Evolutionary conservation across 345 rosid species (phyloP).

Genomic region (Bruguiera sexangula): DNA sequence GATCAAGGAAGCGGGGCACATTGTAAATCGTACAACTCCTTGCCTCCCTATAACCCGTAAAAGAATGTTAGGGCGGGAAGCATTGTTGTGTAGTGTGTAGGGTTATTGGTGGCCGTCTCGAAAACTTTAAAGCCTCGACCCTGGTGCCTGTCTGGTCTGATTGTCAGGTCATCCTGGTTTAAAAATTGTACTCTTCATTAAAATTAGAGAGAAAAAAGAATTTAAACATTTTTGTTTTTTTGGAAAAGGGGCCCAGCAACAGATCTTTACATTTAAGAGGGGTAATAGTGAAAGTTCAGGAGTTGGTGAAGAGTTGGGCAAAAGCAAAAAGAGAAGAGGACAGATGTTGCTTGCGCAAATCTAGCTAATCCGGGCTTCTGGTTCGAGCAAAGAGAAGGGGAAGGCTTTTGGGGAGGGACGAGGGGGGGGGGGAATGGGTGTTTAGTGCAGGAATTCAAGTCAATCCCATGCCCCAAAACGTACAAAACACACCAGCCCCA

Average conservation of each 20-base stretch:
- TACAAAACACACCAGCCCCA: background rate
- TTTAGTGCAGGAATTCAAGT: background rate
- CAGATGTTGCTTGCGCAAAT: constrained; percentile 41
- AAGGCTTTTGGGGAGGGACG: background rate
- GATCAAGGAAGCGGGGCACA: background rate
- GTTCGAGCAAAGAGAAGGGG: background rate
- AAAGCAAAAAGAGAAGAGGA: constrained; percentile 1
- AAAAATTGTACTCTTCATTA: background rate
- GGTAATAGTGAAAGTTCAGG: constrained; percentile 3
- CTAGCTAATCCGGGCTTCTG: constrained; percentile 31
- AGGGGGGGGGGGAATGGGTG: background rate
- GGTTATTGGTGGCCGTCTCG: constrained; percentile 40
- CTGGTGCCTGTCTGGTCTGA: constrained; percentile 27
- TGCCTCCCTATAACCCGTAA: constrained; percentile 17
- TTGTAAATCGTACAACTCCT: background rate
- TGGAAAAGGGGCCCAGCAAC: no score
- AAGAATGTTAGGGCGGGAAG: constrained; percentile 30
- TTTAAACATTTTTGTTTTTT: no score
- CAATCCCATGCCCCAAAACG: background rate
- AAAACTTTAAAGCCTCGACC: constrained; percentile 33
- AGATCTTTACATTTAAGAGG: background rate
- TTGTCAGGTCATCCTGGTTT: background rate
- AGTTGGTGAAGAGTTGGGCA: constrained; percentile 4
- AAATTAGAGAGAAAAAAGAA: background rate
- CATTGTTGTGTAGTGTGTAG: background rate